Evolutionary conservation across 345 rosid genomes (phyloP).

Genomic region (Arabis alpina): DNA sequence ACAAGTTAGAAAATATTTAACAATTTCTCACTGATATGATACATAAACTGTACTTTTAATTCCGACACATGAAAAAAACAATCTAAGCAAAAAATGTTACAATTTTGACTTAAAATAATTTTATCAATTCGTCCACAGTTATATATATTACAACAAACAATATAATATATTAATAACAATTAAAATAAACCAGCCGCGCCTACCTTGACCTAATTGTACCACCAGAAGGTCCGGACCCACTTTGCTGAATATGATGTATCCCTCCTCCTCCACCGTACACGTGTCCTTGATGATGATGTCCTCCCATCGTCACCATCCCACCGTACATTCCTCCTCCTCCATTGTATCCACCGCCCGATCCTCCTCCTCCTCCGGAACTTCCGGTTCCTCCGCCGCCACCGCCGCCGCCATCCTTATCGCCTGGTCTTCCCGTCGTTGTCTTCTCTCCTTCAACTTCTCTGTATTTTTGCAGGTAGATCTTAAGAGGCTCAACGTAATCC

Average conservation of each 20-base stretch:
- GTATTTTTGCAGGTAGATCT: conserved; percentile 69
- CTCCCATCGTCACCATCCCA: conserved; percentile 64
- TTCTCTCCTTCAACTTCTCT: conserved; percentile 76
- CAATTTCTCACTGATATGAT: too few relatives aligned
- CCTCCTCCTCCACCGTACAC: conserved; percentile 54
- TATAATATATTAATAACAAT: too few relatives aligned
- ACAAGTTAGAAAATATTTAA: too few relatives aligned
- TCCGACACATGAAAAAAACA: too few relatives aligned
- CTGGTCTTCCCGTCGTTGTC: conserved; percentile 48
- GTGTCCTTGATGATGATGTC: conserved; percentile 52
- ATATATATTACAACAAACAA: too few relatives aligned
- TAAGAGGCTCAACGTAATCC: conserved; percentile 71
- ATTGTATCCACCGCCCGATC: conserved; percentile 41
- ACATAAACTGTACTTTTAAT: too few relatives aligned
- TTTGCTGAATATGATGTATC: conserved; percentile 47
- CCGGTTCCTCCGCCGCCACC: conserved; percentile 45
- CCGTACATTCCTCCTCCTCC: conserved; percentile 59
- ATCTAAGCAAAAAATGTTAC: too few relatives aligned
- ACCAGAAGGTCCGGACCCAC: conserved; percentile 43
- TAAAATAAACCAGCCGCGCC: too few relatives aligned
- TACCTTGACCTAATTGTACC: too few relatives aligned
- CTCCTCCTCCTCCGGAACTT: conserved; percentile 24
- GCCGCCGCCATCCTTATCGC: conserved; percentile 45
- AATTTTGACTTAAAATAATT: too few relatives aligned
- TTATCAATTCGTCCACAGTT: too few relatives aligned